Conservation (phyloP, 2,329 filamentous ascomycete genomes). For the Periglandula ipomoeae region DNA sequence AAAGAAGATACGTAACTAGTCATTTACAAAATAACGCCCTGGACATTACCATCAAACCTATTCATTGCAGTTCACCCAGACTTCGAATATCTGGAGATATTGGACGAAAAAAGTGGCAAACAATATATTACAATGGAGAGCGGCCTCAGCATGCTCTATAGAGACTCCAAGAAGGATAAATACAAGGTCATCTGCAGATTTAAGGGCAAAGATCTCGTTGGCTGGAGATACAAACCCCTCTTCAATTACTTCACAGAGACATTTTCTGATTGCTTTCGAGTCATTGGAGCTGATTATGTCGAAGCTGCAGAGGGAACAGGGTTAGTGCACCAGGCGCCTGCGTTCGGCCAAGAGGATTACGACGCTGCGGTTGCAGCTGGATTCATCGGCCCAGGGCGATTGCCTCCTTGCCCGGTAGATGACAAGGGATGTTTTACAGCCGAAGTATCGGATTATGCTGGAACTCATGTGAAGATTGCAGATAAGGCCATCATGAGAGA, state of each 20-base stretch:
- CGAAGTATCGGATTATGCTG: constrained; percentile 16
- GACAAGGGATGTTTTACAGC: constrained; percentile 28
- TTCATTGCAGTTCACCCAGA: constrained; percentile 64
- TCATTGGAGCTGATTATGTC: constrained; percentile 62
- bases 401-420: constrained; percentile 64
- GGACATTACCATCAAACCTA: constrained; percentile 73
- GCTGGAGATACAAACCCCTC: constrained; percentile 60
- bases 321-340: constrained; percentile 65
- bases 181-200: too few species aligned
- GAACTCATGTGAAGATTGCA: constrained; percentile 17
- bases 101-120: constrained; percentile 55
- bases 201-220: too few species aligned
- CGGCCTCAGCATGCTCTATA: too few species aligned
- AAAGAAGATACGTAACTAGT: constrained; percentile 49
- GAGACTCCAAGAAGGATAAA: too few species aligned
- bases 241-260: constrained; percentile 64
- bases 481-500: constrained; percentile 19
- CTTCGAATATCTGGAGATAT: constrained; percentile 70
- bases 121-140: constrained; percentile 62
- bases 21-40: constrained; percentile 61
- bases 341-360: constrained; percentile 73
- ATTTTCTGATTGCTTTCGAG: constrained; percentile 61
- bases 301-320: constrained; percentile 65
- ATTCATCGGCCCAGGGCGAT: constrained; percentile 52
- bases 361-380: constrained; percentile 54